Conservation (phyloP, 257 asterid species). For the Anisodus tanguticus region DNA sequence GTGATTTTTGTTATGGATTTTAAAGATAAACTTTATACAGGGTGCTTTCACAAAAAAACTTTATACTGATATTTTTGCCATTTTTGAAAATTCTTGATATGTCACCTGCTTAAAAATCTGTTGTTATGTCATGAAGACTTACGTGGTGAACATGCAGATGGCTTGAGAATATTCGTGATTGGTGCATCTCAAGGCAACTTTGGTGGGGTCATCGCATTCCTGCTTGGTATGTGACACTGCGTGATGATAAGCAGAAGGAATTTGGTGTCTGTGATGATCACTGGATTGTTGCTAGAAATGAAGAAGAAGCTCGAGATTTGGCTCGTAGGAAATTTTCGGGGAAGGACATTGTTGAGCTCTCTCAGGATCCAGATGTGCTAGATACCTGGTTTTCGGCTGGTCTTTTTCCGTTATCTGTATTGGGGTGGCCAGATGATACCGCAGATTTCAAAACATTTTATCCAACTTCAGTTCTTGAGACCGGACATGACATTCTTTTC, state of each 20-base stretch:
- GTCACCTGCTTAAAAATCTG: background rate
- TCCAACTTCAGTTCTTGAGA: slow-evolving; percentile 91
- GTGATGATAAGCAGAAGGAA: slow-evolving; percentile 71
- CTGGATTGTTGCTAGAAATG: slow-evolving; percentile 85
- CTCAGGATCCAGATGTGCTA: slow-evolving; percentile 87
- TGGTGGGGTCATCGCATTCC: slow-evolving; percentile 99
- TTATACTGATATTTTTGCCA: background rate
- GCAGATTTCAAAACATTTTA: slow-evolving; percentile 71
- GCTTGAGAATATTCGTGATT: slow-evolving; percentile 92
- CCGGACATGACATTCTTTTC: slow-evolving; percentile 93
- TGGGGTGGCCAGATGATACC: slow-evolving; percentile 93
- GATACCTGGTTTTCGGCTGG: slow-evolving; percentile 98
- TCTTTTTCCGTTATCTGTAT: slow-evolving; percentile 74
- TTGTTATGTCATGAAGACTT: background rate
- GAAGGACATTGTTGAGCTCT: slow-evolving; percentile 49
- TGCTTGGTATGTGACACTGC: slow-evolving; percentile 81
- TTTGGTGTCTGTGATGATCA: slow-evolving; percentile 64
- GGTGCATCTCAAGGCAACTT: slow-evolving; percentile 96
- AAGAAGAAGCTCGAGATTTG: slow-evolving; percentile 65
- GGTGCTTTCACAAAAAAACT: background rate
- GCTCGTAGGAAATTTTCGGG: slow-evolving; percentile 60
- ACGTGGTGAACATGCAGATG: slow-evolving; percentile 51
- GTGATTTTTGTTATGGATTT: slow-evolving; percentile 6
- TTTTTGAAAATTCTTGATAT: background rate
- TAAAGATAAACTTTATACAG: background rate